Conservation (phyloP, 2,329 filamentous ascomycete species). For the Drechslerella dactyloides region DNA sequence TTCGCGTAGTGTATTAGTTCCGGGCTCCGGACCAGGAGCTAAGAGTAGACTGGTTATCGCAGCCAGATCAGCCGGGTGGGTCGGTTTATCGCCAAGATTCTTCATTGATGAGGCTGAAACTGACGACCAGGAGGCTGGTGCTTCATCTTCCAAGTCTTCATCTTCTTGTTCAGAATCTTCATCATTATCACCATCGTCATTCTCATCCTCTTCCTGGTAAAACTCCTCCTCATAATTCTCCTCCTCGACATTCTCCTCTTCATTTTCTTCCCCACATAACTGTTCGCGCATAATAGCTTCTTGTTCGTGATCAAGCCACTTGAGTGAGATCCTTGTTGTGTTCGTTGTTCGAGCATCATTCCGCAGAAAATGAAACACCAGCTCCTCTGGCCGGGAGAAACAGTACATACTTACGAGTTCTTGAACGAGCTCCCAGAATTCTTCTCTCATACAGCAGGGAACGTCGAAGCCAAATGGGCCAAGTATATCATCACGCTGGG, state of each 20-base stretch:
- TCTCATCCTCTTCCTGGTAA: not conserved
- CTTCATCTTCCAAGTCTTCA: not conserved
- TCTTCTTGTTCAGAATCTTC: not conserved
- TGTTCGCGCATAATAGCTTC: too few species aligned
- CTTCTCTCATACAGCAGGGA: conserved; percentile 8
- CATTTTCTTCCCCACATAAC: not conserved
- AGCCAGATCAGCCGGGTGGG: conserved; percentile 7
- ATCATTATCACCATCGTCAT: not conserved
- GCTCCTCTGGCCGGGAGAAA: not conserved
- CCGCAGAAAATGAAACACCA: conserved; percentile 7
- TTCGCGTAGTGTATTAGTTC: too few species aligned
- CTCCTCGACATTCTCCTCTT: not conserved
- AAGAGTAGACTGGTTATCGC: not conserved
- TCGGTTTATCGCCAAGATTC: conserved; percentile 21
- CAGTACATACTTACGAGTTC: not conserved
- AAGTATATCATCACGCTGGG: not conserved
- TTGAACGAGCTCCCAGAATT: not conserved
- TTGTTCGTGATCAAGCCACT: too few species aligned
- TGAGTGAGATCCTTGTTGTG: not conserved
- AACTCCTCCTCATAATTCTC: too few species aligned
- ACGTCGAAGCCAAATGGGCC: too few species aligned
- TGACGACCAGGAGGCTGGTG: not conserved
- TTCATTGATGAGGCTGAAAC: not conserved
- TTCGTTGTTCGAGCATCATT: conserved; percentile 3
- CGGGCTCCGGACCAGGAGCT: too few species aligned